These are phyloP conservation scores for Puccinia novopanici DNA, from an alignment of 1,284 basidiomycete species.

Conservation along the genomic window DNA sequence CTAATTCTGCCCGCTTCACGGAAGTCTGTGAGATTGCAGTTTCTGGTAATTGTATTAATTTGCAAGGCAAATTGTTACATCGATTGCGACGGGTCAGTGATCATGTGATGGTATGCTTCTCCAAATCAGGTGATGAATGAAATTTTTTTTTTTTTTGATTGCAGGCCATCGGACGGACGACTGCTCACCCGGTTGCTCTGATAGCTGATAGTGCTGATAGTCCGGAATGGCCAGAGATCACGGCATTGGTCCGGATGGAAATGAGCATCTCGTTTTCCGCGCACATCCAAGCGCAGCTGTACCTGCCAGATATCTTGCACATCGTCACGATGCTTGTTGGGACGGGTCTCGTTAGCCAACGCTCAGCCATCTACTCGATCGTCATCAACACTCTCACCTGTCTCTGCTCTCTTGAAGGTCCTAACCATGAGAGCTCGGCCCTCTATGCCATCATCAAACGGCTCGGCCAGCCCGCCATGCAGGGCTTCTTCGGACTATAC, in stretches of 20 bases:
- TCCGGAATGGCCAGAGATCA: constrained; percentile 78
- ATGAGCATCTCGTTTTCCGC: constrained; percentile 72
- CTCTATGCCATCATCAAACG: constrained; percentile 66
- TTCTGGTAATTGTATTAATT: constrained; percentile 72
- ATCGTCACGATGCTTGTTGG: constrained; percentile 73
- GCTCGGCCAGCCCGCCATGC: constrained; percentile 65
- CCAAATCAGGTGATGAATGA: no score
- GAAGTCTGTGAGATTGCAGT: constrained; percentile 73
- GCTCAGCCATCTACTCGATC: constrained; percentile 77
- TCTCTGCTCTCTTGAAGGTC: constrained; percentile 64
- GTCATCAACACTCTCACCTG: constrained; percentile 78
- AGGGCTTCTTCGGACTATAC: constrained; percentile 74
- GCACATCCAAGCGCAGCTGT: constrained; percentile 68
- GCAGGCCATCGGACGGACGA: constrained; percentile 73
- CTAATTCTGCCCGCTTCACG: constrained; percentile 74
- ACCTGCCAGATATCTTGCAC: constrained; percentile 78
- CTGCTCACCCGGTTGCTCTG: constrained; percentile 66
- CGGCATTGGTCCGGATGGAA: constrained; percentile 72
- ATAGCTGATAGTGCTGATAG: constrained; percentile 74
- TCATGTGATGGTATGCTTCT: not conserved
- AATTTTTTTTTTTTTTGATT: not conserved
- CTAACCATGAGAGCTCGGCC: constrained; percentile 65
- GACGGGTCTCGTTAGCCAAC: constrained; percentile 71
- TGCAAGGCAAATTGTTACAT: constrained; percentile 74
- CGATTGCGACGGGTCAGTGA: constrained; percentile 72